Base-by-base conservation (phyloP, 768 basidiomycete species). In the Mycena alexandri region DNA sequence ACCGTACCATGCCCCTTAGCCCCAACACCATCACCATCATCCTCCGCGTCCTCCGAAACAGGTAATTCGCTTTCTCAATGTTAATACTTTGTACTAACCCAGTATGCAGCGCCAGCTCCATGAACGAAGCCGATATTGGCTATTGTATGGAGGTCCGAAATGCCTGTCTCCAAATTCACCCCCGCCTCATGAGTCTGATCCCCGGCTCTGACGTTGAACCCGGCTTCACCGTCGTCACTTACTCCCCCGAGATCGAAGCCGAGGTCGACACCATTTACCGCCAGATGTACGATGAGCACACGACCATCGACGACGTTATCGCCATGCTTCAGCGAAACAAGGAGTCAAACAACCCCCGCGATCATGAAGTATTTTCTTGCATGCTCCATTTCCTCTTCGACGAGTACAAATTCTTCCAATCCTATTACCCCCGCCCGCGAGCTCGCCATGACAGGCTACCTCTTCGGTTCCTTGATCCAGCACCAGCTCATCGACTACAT, bases 361-460 rank as follows among this genome's bases (percentile, higher is more conserved):
- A 98, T 72, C 95, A 97, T 77, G 95, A 99, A 80, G 89, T 98
- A 68, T 98, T 98, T 76, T 98, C 96, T n/a, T 98, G 96, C 88
- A 98, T 98, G 90, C 91, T 99, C 56, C 96, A 98, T 82, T 97
- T 98, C 85, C 88, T 99, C 48, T 98, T 99, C 80, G 98, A 99
- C 88, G 98, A 99, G 81, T 98, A 98, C 89, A 96, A 96, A 75
- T 99, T 98, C 85, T 98, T 99, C 89, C 95, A 97, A 76, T 92
- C 93, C 44, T 98, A 92, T 80, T 95, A 95, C 74, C 98, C n/a
- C 98, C 25, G 85, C 93, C 43, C 93, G 96, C 71, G 96, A 99
- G 81, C 86, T 99, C 51, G 90, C 91, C 58, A 95, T 99, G 90
- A 99, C 98, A 9, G 98, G 94, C 52, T 92, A 95, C 75, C 87